Evolutionary conservation across 202 grass and related monocot genomes (phyloP).

Genomic region (Zizania palustris): DNA sequence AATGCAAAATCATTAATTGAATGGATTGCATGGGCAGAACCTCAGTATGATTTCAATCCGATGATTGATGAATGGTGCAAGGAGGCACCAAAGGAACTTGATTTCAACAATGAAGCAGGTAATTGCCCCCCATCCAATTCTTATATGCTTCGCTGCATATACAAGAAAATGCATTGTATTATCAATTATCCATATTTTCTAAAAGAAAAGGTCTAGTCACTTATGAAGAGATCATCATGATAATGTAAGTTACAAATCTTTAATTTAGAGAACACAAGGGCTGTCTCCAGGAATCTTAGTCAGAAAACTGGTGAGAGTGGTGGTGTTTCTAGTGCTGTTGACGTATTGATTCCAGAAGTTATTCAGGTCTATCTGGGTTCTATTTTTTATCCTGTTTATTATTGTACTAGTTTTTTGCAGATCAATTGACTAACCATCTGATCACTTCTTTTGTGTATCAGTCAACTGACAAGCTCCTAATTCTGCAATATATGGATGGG

Average conservation of each 20-base stretch:
- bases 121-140: conserved; percentile 35
- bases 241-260: conserved; percentile 27
- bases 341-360: conserved; percentile 92
- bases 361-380: conserved; percentile 64
- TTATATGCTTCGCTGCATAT: conserved; percentile 13
- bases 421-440: conserved; percentile 34
- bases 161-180: conserved; percentile 17
- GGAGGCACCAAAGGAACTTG: conserved; percentile 97
- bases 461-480: conserved; percentile 86
- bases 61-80: conserved; percentile 99
- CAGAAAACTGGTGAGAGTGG: conserved; percentile 40
- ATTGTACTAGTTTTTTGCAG: conserved; percentile 30
- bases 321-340: conserved; percentile 55
- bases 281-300: conserved; percentile 73
- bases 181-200: conserved; percentile 20
- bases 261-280: conserved; percentile 81
- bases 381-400: conserved; percentile 34
- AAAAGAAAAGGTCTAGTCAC: not conserved
- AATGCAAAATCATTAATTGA: conserved; percentile 93
- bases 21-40: conserved; percentile 99
- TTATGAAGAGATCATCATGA: conserved; percentile 11
- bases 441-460: conserved; percentile 47
- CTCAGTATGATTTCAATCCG: conserved; percentile 88
- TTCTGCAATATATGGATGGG: conserved; percentile 98
- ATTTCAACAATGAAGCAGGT: conserved; percentile 99